Percentiles rank a stretch among this genome's conserved stretches.
Conservation (phyloP, 257 asterid species). For the Plantago major region DNA sequence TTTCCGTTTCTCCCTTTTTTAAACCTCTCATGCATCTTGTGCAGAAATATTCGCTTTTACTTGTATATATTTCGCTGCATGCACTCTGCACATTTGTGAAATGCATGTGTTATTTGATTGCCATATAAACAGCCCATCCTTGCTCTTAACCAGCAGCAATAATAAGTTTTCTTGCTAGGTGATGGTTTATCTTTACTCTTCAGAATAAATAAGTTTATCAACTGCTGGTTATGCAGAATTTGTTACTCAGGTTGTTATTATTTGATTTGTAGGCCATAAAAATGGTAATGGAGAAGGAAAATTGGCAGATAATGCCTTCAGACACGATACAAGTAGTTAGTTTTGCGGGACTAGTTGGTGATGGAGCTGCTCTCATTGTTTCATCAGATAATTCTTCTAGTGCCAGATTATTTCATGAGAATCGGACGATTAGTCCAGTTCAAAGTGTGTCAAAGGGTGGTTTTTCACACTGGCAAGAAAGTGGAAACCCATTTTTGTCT, state of each 20-base stretch:
- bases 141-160: too few species aligned
- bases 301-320: conserved; percentile 85
- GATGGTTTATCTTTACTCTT: too few species aligned
- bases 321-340: conserved; percentile 83
- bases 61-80: too few species aligned
- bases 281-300: conserved; percentile 97
- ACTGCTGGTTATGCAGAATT: too few species aligned
- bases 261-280: conserved; percentile 77
- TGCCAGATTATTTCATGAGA: conserved; percentile 47
- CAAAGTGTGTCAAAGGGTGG: conserved; percentile 64
- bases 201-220: too few species aligned
- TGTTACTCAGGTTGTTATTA: neutral
- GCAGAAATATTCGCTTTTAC: too few species aligned
- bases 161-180: too few species aligned
- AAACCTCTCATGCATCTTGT: too few species aligned
- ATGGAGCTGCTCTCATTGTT: conserved; percentile 93
- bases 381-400: conserved; percentile 54
- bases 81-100: too few species aligned
- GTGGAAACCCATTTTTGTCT: conserved; percentile 72
- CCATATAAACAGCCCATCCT: too few species aligned
- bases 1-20: too few species aligned
- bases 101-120: too few species aligned
- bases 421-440: conserved; percentile 42
- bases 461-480: conserved; percentile 70
- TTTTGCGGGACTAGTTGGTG: conserved; percentile 94